phyloP scores from a whole-genome alignment of 495 filamentous ascomycete genomes.

The Aspergillus panamensis region DNA sequence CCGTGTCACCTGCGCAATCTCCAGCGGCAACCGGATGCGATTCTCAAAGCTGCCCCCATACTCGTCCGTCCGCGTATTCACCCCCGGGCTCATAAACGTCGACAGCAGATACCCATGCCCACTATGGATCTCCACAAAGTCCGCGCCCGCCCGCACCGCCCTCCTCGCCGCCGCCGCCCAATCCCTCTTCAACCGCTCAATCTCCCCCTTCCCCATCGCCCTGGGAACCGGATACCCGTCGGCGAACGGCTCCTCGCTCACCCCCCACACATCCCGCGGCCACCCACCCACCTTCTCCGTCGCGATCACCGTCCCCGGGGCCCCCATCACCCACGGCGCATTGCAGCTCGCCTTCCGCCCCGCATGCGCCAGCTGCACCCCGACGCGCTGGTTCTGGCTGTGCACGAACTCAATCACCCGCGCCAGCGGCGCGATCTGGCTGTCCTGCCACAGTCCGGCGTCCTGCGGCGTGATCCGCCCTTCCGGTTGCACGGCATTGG shows the following conservation, averaged over 20 bases:
- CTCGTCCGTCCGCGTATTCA: slow-evolving; percentile 60
- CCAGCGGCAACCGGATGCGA: slow-evolving; percentile 54
- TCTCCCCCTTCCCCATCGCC: slow-evolving; percentile 55
- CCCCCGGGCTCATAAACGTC: slow-evolving; percentile 61
- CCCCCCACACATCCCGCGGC: slow-evolving; percentile 52
- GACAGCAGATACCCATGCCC: slow-evolving; percentile 65
- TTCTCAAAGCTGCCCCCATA: slow-evolving; percentile 68
- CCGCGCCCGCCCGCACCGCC: slow-evolving; percentile 55
- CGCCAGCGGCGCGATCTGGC: slow-evolving; percentile 60
- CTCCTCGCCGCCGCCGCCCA: slow-evolving; percentile 54
- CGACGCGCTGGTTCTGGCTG: slow-evolving; percentile 66
- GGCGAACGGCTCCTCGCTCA: slow-evolving; percentile 53
- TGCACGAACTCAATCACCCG: slow-evolving; percentile 67
- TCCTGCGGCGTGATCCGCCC: slow-evolving; percentile 77
- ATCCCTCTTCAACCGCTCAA: slow-evolving; percentile 53
- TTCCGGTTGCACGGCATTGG: slow-evolving; percentile 64
- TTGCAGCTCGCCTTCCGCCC: slow-evolving; percentile 70
- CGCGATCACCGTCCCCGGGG: slow-evolving; percentile 35
- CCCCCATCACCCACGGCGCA: slow-evolving; percentile 64
- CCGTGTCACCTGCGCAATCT: slow-evolving; percentile 57
- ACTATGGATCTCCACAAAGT: slow-evolving; percentile 58
- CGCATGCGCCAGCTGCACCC: slow-evolving; percentile 73
- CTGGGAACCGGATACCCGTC: slow-evolving; percentile 49
- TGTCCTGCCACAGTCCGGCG: slow-evolving; percentile 70
- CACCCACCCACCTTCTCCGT: slow-evolving; percentile 22